Percentiles rank a stretch among this genome's conserved stretches.
Conservation (phyloP, 1,284 basidiomycete genomes). For the Microbotryum intermedium region DNA sequence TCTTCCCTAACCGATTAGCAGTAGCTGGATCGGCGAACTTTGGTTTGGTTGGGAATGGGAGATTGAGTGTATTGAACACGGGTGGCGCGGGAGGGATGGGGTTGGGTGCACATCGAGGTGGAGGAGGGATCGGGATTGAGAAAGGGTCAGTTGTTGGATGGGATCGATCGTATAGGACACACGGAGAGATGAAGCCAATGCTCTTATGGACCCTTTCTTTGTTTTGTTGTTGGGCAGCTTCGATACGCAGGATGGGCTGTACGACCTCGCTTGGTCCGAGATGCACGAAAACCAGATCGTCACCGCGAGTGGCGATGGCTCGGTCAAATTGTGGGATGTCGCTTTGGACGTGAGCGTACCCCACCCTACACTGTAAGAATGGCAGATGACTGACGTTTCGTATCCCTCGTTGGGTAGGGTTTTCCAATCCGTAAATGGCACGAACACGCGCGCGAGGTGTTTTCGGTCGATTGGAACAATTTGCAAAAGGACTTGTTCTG, state of each 20-base stretch:
- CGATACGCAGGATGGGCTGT: slow-evolving; percentile 88
- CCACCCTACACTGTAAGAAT: too few relatives aligned
- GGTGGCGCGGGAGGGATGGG: too few relatives aligned
- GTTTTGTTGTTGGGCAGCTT: slow-evolving; percentile 49
- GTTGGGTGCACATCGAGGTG: not conserved
- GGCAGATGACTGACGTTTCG: too few relatives aligned
- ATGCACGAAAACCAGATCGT: slow-evolving; percentile 88
- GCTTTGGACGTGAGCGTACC: slow-evolving; percentile 62
- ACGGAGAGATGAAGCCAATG: not conserved
- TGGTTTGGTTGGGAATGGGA: slow-evolving; percentile 55
- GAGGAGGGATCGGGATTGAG: slow-evolving; percentile 7
- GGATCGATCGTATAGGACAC: not conserved
- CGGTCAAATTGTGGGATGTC: slow-evolving; percentile 83
- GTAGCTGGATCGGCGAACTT: slow-evolving; percentile 88
- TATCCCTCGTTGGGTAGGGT: too few relatives aligned
- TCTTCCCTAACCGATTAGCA: slow-evolving; percentile 70
- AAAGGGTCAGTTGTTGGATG: slow-evolving; percentile 18
- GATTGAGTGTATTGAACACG: not conserved
- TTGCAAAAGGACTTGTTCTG: slow-evolving; percentile 81
- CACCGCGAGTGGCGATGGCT: slow-evolving; percentile 82
- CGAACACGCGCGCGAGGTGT: slow-evolving; percentile 86
- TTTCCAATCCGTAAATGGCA: slow-evolving; percentile 85
- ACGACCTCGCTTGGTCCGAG: slow-evolving; percentile 88
- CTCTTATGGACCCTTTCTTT: not conserved
- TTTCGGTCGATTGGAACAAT: slow-evolving; percentile 96